Percentiles rank a stretch among this genome's conserved stretches.
These are phyloP conservation scores for Wickerhamomyces pijperi DNA, from an alignment of 805 yeast genomes.

Conservation along the genomic window DNA sequence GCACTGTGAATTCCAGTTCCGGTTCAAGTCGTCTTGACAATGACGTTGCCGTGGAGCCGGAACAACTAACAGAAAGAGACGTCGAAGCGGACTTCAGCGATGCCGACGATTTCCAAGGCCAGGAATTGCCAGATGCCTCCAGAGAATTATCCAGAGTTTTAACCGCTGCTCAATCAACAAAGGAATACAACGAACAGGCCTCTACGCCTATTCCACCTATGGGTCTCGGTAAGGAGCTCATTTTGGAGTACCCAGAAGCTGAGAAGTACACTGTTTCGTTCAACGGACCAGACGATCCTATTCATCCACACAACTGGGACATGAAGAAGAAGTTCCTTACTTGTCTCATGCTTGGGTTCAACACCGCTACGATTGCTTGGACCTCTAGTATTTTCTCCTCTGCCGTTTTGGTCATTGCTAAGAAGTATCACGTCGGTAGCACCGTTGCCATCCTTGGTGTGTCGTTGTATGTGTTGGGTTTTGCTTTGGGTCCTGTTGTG, in stretches of 20 bases:
- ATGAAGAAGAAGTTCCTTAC: slow-evolving; percentile 30
- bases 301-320: slow-evolving; percentile 75
- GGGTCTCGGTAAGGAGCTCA: slow-evolving; percentile 49
- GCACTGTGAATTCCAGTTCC: no score
- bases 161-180: slow-evolving; percentile 24
- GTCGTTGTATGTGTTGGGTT: slow-evolving; percentile 81
- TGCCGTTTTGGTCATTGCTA: slow-evolving; percentile 37
- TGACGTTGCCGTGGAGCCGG: not conserved
- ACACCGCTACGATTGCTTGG: slow-evolving; percentile 47
- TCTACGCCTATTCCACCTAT: slow-evolving; percentile 36
- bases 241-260: slow-evolving; percentile 39
- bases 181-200: slow-evolving; percentile 17
- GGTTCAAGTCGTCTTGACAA: no score
- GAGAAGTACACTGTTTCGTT: slow-evolving; percentile 62
- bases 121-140: slow-evolving; percentile 15
- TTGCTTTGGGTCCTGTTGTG: slow-evolving; percentile 83
- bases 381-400: slow-evolving; percentile 80
- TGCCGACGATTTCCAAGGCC: slow-evolving; percentile 2
- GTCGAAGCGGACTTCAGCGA: not conserved
- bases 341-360: slow-evolving; percentile 35
- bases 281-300: slow-evolving; percentile 73
- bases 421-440: slow-evolving; percentile 44
- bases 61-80: not conserved
- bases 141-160: slow-evolving; percentile 29
- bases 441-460: slow-evolving; percentile 70